phyloP scores from a whole-genome alignment of 2,329 filamentous ascomycete genomes.

The Calonectria pseudoreteaudii region DNA sequence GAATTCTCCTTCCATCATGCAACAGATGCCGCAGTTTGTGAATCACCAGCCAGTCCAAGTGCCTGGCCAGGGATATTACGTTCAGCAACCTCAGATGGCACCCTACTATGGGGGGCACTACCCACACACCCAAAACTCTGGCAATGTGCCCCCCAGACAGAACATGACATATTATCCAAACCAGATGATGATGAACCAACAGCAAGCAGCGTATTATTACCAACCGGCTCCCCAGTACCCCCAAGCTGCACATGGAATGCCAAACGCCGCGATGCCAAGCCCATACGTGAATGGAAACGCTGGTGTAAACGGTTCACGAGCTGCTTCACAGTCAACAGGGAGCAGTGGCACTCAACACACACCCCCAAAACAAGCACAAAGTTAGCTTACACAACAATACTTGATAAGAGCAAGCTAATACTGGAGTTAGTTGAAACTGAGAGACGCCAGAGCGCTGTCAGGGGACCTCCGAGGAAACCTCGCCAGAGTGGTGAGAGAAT shows the following conservation, averaged over 20 bases:
- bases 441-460: conserved; percentile 43
- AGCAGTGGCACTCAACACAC: conserved; percentile 20
- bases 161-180: conserved; percentile 58
- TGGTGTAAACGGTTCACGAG: conserved; percentile 42
- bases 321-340: conserved; percentile 31
- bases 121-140: conserved; percentile 51
- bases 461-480: conserved; percentile 55
- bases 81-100: conserved; percentile 58
- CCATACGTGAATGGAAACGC: conserved; percentile 49
- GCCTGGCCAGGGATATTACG: conserved; percentile 59
- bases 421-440: conserved; percentile 33
- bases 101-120: conserved; percentile 59
- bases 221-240: conserved; percentile 53
- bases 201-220: conserved; percentile 61
- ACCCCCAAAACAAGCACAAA: conserved; percentile 35
- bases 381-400: conserved; percentile 34
- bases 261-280: conserved; percentile 48
- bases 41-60: conserved; percentile 53
- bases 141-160: conserved; percentile 50
- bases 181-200: conserved; percentile 56
- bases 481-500: conserved; percentile 69
- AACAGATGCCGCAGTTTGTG: conserved; percentile 55
- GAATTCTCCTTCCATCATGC: conserved; percentile 53
- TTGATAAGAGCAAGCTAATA: conserved; percentile 31
- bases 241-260: conserved; percentile 44